These are phyloP conservation scores for Anisodus acutangulus DNA, from an alignment of 257 asterid genomes.

Conservation along the genomic window DNA sequence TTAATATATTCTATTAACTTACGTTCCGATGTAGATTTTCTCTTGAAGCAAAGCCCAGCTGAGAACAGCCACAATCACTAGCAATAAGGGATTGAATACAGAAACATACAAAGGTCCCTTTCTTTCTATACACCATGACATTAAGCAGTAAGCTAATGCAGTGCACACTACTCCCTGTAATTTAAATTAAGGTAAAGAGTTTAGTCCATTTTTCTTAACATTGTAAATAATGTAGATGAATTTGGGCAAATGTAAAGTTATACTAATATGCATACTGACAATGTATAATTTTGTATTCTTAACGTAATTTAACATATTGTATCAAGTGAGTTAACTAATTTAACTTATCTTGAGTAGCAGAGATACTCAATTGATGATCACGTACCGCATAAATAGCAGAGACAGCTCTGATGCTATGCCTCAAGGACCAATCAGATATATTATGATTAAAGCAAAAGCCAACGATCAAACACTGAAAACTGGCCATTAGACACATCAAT, in stretches of 20 bases:
- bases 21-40: constrained; percentile 70
- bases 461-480: constrained; percentile 64
- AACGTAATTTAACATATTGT: background rate
- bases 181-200: background rate
- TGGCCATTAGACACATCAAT: constrained; percentile 74
- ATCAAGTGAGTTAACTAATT: background rate
- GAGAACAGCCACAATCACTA: constrained; percentile 77
- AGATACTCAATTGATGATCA: background rate
- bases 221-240: too few relatives aligned
- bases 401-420: constrained; percentile 60
- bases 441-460: constrained; percentile 59
- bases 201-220: background rate
- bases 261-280: background rate
- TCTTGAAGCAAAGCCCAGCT: constrained; percentile 89
- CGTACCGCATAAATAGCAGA: constrained; percentile 70
- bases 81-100: constrained; percentile 83
- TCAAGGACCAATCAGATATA: constrained; percentile 72
- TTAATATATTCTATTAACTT: constrained; percentile 34
- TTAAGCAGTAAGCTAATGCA: constrained; percentile 72
- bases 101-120: constrained; percentile 86
- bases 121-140: constrained; percentile 76
- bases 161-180: constrained; percentile 79
- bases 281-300: background rate
- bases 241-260: background rate
- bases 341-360: background rate